Percentiles rank a stretch among this genome's conserved stretches.
Conservation (phyloP, 2,329 filamentous ascomycete species). For the Colletotrichum tanaceti region DNA sequence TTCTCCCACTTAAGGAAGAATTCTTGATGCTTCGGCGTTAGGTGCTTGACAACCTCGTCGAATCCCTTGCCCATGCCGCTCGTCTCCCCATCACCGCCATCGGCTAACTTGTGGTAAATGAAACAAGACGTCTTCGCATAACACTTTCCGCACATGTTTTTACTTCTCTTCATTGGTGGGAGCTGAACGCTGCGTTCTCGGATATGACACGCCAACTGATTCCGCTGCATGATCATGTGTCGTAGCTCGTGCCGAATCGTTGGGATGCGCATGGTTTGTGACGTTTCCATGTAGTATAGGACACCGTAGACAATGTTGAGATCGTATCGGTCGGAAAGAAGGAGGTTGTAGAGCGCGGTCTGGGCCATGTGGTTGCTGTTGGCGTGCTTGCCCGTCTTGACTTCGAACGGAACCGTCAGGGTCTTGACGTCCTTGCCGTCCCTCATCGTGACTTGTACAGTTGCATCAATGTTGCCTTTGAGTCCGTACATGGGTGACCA, state of each 20-base stretch:
- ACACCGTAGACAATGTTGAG: slow-evolving; percentile 90
- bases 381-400: slow-evolving; percentile 91
- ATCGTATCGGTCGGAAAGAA: slow-evolving; percentile 95
- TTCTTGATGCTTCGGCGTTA: slow-evolving; percentile 78
- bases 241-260: slow-evolving; percentile 88
- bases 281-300: slow-evolving; percentile 94
- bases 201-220: slow-evolving; percentile 86
- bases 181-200: slow-evolving; percentile 82
- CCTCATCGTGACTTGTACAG: slow-evolving; percentile 85
- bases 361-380: slow-evolving; percentile 89
- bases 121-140: slow-evolving; percentile 94
- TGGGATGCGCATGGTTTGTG: slow-evolving; percentile 85
- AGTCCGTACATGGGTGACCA: slow-evolving; percentile 98
- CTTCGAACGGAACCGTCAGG: slow-evolving; percentile 90
- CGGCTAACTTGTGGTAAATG: slow-evolving; percentile 90
- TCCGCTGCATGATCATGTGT: slow-evolving; percentile 97
- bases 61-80: slow-evolving; percentile 87
- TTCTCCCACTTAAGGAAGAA: slow-evolving; percentile 98
- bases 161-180: slow-evolving; percentile 86
- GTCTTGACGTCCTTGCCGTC: slow-evolving; percentile 74
- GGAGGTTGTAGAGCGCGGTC: slow-evolving; percentile 91
- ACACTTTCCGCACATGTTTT: slow-evolving; percentile 85
- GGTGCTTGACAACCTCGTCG: slow-evolving; percentile 80
- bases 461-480: slow-evolving; percentile 98
- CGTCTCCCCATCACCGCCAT: slow-evolving; percentile 82